Conservation (phyloP, 345 rosid species). For the Luvunga scandens region DNA sequence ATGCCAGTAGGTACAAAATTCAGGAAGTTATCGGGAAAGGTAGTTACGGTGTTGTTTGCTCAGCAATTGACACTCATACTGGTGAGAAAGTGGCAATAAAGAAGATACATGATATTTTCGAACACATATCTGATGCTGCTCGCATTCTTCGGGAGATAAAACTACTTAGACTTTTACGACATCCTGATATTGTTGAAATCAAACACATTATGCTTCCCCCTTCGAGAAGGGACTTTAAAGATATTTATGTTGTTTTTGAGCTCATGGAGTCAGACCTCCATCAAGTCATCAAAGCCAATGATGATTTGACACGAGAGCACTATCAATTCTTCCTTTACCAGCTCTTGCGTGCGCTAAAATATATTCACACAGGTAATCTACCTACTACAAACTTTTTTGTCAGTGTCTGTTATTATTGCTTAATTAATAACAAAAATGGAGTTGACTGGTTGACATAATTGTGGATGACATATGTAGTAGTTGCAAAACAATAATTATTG, state of each 20-base stretch:
- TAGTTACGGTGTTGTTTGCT: constrained; percentile 91
- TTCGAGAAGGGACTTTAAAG: constrained; percentile 86
- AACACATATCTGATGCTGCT: constrained; percentile 90
- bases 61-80: constrained; percentile 81
- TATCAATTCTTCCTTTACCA: constrained; percentile 94
- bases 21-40: constrained; percentile 96
- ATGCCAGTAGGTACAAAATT: constrained; percentile 75
- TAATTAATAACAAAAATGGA: background rate
- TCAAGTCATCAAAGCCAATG: constrained; percentile 96
- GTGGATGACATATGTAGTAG: background rate
- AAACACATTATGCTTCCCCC: constrained; percentile 97
- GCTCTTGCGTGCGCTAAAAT: constrained; percentile 87
- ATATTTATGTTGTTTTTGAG: constrained; percentile 95
- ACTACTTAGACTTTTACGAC: constrained; percentile 75
- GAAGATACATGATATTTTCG: constrained; percentile 86
- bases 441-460: background rate
- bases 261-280: constrained; percentile 97
- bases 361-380: constrained; percentile 83
- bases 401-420: background rate
- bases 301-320: constrained; percentile 91
- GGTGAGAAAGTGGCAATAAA: constrained; percentile 90
- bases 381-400: background rate
- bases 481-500: background rate
- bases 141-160: constrained; percentile 91
- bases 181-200: constrained; percentile 93